Evolutionary conservation across 768 basidiomycete species (phyloP), one percentile per base, ranked within the genome.

Genomic region (Tricholomella constricta): DNA sequence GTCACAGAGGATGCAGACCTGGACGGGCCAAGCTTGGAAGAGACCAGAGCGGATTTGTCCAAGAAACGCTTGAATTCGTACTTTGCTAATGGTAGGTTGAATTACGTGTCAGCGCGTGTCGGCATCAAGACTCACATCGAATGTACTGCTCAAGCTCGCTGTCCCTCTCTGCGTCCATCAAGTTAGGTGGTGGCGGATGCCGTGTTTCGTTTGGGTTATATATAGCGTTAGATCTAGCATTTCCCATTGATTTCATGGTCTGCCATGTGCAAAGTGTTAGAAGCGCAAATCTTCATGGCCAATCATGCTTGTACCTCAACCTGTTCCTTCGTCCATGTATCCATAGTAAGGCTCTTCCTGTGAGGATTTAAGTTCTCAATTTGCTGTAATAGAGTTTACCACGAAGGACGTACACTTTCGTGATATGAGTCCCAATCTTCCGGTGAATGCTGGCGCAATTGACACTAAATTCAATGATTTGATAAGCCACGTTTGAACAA

Each of bases 71-170:
- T 88, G 66, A 83, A 87, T 62, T 94, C 83, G 55, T 92, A 92
- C 67, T 92, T 92, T 6, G 82, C 90, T 91, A 7, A 23, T 51
- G 38, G 17, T 32, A 19, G 35, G 4, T 23, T 17, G 12, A 41
- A 27, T 25, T 26, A 17, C 20, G 42, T 17, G 23, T 26, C 25
- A 48, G 41, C 48, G 47, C 46, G 40, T 50, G 12, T n/a, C 37
- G 27, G 36, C 17, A 41, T 49, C 52, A 20, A 12, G 69, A 76
- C 81, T 70, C 73, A 89, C 90, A 77, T 53, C 95, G 83, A 55
- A 98, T 94, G 72, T 85, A 97, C 63, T 83, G 85, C 69, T 98
- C 95, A 38, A 98, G 80, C 55, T 98, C 94, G 42, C 89, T 88
- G 64, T 96, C 93, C 26, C 94, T 79, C 62, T 90, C 89, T 1